phyloP scores from a whole-genome alignment of 2,329 filamentous ascomycete genomes.

The Aspergillus clavatus region DNA sequence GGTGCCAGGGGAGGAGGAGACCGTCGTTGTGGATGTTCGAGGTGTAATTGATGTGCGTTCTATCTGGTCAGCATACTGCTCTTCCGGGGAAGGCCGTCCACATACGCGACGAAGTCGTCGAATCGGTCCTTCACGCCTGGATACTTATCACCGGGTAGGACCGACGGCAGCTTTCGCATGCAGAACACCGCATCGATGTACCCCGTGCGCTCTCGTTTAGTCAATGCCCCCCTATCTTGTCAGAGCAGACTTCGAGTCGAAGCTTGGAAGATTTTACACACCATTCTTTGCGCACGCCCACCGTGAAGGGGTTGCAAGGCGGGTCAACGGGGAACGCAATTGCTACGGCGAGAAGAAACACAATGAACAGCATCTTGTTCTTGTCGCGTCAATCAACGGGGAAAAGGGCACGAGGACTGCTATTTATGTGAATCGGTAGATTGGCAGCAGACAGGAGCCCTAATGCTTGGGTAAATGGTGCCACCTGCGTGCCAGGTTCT shows the following conservation, averaged over 20 bases:
- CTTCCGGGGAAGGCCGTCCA: neutral
- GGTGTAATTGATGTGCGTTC: slow-evolving; percentile 27
- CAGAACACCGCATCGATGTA: slow-evolving; percentile 25
- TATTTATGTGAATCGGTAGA: too few relatives aligned
- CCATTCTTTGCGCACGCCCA: slow-evolving; percentile 9
- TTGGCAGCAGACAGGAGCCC: too few relatives aligned
- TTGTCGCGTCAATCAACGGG: too few relatives aligned
- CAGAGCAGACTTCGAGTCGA: neutral
- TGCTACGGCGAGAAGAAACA: neutral
- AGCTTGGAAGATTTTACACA: too few relatives aligned
- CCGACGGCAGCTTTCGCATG: slow-evolving; percentile 15
- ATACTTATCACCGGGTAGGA: slow-evolving; percentile 16
- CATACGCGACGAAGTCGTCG: slow-evolving; percentile 29
- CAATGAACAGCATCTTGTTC: too few relatives aligned
- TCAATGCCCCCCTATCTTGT: slow-evolving; percentile 19
- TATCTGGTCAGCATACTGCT: neutral
- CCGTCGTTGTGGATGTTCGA: slow-evolving; percentile 18
- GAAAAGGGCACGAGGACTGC: too few relatives aligned
- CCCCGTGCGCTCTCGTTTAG: slow-evolving; percentile 12
- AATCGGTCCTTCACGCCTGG: slow-evolving; percentile 23
- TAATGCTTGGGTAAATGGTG: too few relatives aligned
- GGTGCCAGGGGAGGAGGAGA: slow-evolving; percentile 16
- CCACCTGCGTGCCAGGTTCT: too few relatives aligned
- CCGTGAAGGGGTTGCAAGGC: neutral
- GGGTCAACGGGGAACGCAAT: neutral